Evolutionary conservation across 768 basidiomycete species (phyloP).

Genomic region (Chalciporus chontae): DNA sequence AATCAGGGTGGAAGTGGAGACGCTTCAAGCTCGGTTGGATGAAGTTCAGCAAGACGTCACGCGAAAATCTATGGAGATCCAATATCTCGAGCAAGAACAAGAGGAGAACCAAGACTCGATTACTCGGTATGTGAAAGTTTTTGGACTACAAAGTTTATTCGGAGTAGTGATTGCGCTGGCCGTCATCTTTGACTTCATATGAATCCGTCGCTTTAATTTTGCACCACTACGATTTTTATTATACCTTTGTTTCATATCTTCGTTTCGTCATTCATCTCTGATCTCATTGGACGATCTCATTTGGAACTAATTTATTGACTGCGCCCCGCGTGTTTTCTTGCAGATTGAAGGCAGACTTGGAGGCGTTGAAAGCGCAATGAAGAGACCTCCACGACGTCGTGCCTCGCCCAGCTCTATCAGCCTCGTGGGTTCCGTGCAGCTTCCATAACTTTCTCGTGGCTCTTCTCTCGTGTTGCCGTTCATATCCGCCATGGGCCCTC

Average conservation of each 20-base stretch:
- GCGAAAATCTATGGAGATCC: conserved; percentile 78
- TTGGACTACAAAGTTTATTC: conserved; percentile 55
- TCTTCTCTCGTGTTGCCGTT: conserved; percentile 3
- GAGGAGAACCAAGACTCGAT: conserved; percentile 75
- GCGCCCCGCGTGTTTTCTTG: conserved; percentile 23
- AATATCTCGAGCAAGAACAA: conserved; percentile 74
- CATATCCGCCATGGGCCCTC: conserved; percentile 13
- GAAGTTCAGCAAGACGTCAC: conserved; percentile 59
- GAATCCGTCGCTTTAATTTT: conserved; percentile 24
- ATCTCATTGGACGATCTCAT: conserved; percentile 9
- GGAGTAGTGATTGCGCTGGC: conserved; percentile 50
- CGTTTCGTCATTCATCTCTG: conserved; percentile 14
- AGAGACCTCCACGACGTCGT: conserved; percentile 13
- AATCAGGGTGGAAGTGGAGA: conserved; percentile 56
- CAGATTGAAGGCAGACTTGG: conserved; percentile 71
- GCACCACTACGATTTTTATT: conserved; percentile 10
- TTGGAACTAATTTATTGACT: conserved; percentile 39
- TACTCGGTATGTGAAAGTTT: conserved; percentile 69
- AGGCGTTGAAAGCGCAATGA: conserved; percentile 37
- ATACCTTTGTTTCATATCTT: conserved; percentile 22
- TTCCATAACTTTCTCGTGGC: conserved; percentile 25
- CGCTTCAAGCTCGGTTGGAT: conserved; percentile 43
- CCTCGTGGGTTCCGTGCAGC: conserved; percentile 37
- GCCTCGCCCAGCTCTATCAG: conserved; percentile 10
- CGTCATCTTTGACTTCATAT: conserved; percentile 53